Evolutionary conservation across 768 basidiomycete genomes (phyloP).

Genomic region (Suillus fuscotomentosus): DNA sequence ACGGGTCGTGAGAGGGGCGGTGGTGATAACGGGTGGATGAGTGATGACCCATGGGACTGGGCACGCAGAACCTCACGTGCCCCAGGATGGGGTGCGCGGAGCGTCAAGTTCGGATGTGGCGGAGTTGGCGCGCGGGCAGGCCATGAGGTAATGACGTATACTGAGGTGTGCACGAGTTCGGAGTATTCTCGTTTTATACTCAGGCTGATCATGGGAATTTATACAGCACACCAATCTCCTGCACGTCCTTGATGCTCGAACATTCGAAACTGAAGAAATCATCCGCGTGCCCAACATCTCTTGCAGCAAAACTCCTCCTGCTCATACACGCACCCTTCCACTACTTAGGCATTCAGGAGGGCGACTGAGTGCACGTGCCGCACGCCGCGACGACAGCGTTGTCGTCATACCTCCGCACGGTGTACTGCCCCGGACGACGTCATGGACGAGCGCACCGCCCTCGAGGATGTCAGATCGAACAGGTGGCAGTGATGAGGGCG

Average conservation of each 20-base stretch:
- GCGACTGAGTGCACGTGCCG: slow-evolving; percentile 38
- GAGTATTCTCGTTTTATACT: not conserved
- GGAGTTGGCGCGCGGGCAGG: slow-evolving; percentile 45
- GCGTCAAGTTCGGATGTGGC: slow-evolving; percentile 78
- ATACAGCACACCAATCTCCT: slow-evolving; percentile 75
- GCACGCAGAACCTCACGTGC: slow-evolving; percentile 52
- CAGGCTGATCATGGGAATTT: slow-evolving; percentile 10
- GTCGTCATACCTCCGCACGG: not conserved
- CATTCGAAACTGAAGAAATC: slow-evolving; percentile 76
- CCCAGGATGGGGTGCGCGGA: slow-evolving; percentile 83
- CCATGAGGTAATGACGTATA: slow-evolving; percentile 83
- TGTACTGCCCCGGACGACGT: slow-evolving; percentile 19
- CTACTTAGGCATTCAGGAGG: slow-evolving; percentile 12
- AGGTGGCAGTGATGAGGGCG: slow-evolving; percentile 35
- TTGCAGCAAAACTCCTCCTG: slow-evolving; percentile 10
- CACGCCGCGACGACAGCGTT: slow-evolving; percentile 22
- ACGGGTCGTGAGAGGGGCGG: slow-evolving; percentile 47
- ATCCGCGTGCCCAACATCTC: slow-evolving; percentile 34
- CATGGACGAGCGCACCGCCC: slow-evolving; percentile 10
- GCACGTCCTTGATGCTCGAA: slow-evolving; percentile 84
- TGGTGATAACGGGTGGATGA: slow-evolving; percentile 50
- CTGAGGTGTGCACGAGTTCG: slow-evolving; percentile 59
- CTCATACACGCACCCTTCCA: slow-evolving; percentile 11
- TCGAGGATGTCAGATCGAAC: slow-evolving; percentile 18
- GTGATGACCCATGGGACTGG: slow-evolving; percentile 72